A percentile compares a stretch with the other conserved stretches of the same genome.
Evolutionary conservation across 2,329 filamentous ascomycete species (phyloP).

Genomic region (Cercospora canescens): DNA sequence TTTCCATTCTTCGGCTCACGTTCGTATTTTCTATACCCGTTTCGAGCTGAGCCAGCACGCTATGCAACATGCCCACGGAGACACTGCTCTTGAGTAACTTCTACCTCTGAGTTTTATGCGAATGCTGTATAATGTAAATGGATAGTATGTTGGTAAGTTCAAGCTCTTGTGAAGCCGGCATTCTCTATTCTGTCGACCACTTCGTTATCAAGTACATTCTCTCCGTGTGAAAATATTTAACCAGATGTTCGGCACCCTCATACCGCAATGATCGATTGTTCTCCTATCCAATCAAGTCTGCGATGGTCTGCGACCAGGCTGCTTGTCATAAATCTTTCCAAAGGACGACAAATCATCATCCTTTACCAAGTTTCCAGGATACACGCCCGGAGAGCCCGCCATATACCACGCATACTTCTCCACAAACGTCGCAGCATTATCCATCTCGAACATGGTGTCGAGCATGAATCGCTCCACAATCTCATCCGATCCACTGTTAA

Average conservation of each 20-base stretch:
- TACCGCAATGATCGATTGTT: neutral
- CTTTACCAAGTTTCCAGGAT: neutral
- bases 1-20: neutral
- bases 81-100: too few species aligned
- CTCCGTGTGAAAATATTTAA: neutral
- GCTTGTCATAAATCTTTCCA: neutral
- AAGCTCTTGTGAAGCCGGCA: neutral
- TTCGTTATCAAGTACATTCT: neutral
- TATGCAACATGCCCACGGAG: too few species aligned
- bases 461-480: neutral
- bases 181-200: neutral
- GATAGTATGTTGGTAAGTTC: neutral
- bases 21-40: too few species aligned
- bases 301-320: neutral
- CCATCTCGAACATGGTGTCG: neutral
- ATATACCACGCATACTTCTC: constrained; percentile 4
- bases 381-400: neutral
- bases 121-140: neutral
- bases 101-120: too few species aligned
- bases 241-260: neutral
- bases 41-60: too few species aligned
- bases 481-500: neutral
- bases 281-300: neutral
- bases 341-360: neutral
- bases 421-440: neutral